Percentiles rank a stretch among this genome's conserved stretches.
Conservation (phyloP, 2,329 filamentous ascomycete genomes). For the Shiraia sp. region DNA sequence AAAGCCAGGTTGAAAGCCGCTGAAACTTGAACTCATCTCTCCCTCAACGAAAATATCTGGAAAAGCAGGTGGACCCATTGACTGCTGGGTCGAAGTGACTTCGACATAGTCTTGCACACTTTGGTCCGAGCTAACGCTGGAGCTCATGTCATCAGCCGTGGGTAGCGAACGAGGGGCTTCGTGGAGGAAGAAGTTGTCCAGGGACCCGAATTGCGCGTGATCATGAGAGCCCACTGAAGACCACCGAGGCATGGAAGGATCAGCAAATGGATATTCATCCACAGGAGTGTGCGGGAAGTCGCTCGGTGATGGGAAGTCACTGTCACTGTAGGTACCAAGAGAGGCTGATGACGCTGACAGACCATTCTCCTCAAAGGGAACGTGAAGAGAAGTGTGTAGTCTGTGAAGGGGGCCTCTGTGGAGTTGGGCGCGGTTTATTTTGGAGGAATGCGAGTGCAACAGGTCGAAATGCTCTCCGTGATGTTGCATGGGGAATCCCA, state of each 20-base stretch:
- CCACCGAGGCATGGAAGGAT: slow-evolving; percentile 45
- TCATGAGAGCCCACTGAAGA: slow-evolving; percentile 38
- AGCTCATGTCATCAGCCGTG: slow-evolving; percentile 48
- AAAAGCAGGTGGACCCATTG: slow-evolving; percentile 41
- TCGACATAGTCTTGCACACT: slow-evolving; percentile 50
- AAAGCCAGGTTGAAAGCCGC: slow-evolving; percentile 44
- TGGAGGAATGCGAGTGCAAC: slow-evolving; percentile 40
- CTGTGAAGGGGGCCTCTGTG: slow-evolving; percentile 47
- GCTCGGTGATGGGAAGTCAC: slow-evolving; percentile 52
- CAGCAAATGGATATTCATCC: slow-evolving; percentile 47
- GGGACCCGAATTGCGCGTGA: slow-evolving; percentile 43
- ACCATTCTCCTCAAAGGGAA: slow-evolving; percentile 47
- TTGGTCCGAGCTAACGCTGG: slow-evolving; percentile 52
- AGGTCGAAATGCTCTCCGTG: slow-evolving; percentile 46
- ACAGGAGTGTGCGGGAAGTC: slow-evolving; percentile 54
- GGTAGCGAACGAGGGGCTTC: slow-evolving; percentile 43
- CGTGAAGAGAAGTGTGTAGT: slow-evolving; percentile 47
- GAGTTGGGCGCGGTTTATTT: slow-evolving; percentile 44
- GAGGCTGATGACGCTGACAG: slow-evolving; percentile 52
- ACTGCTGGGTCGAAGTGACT: slow-evolving; percentile 39
- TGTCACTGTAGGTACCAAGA: slow-evolving; percentile 52
- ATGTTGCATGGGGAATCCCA: slow-evolving; percentile 45
- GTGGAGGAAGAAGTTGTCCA: slow-evolving; percentile 42
- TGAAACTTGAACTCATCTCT: slow-evolving; percentile 44
- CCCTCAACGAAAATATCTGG: slow-evolving; percentile 45